Conservation (phyloP, 805 yeast species). For the Saccharomycopsis amapae region DNA sequence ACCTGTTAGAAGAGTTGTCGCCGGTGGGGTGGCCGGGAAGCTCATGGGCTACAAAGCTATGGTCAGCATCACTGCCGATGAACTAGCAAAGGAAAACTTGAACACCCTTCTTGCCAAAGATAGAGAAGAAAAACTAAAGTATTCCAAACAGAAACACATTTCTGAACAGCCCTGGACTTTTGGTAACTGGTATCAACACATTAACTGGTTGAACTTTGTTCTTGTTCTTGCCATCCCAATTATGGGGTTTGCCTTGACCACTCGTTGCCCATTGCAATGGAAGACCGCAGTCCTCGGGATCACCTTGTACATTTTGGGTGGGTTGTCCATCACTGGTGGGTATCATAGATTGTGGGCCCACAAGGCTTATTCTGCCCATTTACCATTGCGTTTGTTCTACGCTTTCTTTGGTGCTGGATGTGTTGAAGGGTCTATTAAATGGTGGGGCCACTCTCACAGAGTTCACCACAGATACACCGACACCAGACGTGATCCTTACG, state of each 20-base stretch:
- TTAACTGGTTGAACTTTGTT: constrained; percentile 70
- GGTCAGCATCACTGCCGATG: constrained; percentile 61
- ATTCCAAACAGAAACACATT: constrained; percentile 43
- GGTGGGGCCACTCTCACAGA: constrained; percentile 88
- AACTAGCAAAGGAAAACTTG: constrained; percentile 46
- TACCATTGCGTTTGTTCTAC: constrained; percentile 54
- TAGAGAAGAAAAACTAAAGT: constrained; percentile 34
- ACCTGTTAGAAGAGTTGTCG: constrained; percentile 62
- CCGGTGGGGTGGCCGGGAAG: constrained; percentile 67
- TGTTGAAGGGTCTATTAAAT: constrained; percentile 77
- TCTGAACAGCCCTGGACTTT: constrained; percentile 75
- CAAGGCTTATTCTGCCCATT: constrained; percentile 57
- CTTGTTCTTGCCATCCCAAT: constrained; percentile 58
- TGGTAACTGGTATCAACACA: constrained; percentile 62
- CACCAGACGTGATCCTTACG: constrained; percentile 77
- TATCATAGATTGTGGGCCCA: constrained; percentile 79
- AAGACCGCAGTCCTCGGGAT: constrained; percentile 44
- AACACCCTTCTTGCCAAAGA: constrained; percentile 40
- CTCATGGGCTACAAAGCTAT: constrained; percentile 77
- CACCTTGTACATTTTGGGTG: constrained; percentile 49
- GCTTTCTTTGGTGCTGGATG: constrained; percentile 80
- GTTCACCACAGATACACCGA: constrained; percentile 84
- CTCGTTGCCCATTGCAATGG: constrained; percentile 35
- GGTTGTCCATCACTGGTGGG: constrained; percentile 77
- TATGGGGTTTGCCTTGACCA: constrained; percentile 42